A percentile compares a stretch with the other conserved stretches of the same genome.
Evolutionary conservation across 768 basidiomycete species (phyloP).

Genomic region (Boletus pseudopeckii): DNA sequence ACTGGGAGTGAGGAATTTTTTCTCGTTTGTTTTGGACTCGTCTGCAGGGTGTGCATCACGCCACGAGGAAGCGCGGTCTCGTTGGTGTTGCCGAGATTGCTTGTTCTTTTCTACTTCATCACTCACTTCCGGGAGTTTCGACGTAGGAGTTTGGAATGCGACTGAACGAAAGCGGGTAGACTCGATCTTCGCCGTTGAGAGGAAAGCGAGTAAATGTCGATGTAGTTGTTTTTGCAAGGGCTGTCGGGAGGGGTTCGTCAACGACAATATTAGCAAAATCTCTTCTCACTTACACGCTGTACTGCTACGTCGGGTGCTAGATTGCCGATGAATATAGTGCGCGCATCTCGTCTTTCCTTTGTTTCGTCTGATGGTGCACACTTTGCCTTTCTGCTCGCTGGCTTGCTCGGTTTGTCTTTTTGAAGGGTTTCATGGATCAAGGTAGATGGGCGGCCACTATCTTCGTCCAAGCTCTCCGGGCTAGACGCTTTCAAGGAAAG

Average conservation of each 20-base stretch:
- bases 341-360: slow-evolving; percentile 62
- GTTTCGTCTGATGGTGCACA: slow-evolving; percentile 70
- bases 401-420: slow-evolving; percentile 28
- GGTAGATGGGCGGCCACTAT: slow-evolving; percentile 32
- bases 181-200: slow-evolving; percentile 81
- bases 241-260: slow-evolving; percentile 38
- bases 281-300: slow-evolving; percentile 54
- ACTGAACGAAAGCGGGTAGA: slow-evolving; percentile 92
- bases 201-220: slow-evolving; percentile 67
- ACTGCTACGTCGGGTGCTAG: slow-evolving; percentile 73
- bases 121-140: slow-evolving; percentile 48
- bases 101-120: slow-evolving; percentile 28
- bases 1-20: slow-evolving; percentile 68
- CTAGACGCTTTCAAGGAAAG: slow-evolving; percentile 26
- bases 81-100: slow-evolving; percentile 46
- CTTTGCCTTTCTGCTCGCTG: slow-evolving; percentile 37
- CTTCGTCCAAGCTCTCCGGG: slow-evolving; percentile 29
- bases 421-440: slow-evolving; percentile 66
- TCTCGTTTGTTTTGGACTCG: slow-evolving; percentile 45
- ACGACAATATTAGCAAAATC: background rate
- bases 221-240: slow-evolving; percentile 71
- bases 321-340: slow-evolving; percentile 93
- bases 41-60: slow-evolving; percentile 43
- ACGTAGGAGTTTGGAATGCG: slow-evolving; percentile 81
- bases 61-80: slow-evolving; percentile 61